These are phyloP conservation scores for Plectosphaerella plurivora DNA, from an alignment of 2,329 filamentous ascomycete species.

Conservation along the genomic window DNA sequence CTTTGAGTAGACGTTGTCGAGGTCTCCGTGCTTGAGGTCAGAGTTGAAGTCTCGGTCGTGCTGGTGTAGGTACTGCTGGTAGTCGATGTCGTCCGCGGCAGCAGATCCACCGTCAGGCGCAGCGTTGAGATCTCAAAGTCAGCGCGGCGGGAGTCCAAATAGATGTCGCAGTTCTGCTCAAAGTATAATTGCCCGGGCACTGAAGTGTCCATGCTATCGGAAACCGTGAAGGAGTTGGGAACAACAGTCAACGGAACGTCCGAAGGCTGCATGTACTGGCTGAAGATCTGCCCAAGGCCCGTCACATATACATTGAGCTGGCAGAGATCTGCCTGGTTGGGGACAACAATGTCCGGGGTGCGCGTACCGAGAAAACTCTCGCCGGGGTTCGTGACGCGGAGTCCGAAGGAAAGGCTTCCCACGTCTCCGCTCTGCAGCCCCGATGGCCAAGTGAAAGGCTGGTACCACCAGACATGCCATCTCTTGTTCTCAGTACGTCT, in stretches of 20 bases:
- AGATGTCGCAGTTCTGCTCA: neutral
- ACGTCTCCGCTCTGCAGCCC: neutral
- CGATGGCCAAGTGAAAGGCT: neutral
- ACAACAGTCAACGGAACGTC: neutral
- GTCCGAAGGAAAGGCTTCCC: neutral
- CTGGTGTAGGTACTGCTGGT: constrained; percentile 9
- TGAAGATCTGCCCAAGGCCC: neutral
- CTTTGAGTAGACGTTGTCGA: no score
- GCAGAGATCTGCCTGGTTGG: neutral
- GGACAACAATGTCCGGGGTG: neutral
- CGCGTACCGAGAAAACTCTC: neutral
- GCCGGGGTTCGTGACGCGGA: neutral
- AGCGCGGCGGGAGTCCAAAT: neutral
- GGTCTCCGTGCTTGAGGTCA: neutral
- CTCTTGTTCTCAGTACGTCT: neutral
- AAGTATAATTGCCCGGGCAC: no score
- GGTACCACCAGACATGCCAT: neutral
- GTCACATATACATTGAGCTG: neutral
- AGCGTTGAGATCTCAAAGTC: neutral
- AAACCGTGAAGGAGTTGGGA: no score
- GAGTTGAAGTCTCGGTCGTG: neutral
- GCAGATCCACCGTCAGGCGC: neutral
- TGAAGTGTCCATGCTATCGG: no score
- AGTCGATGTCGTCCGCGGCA: neutral
- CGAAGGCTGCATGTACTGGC: neutral